These are phyloP conservation scores for Dacryopinax primogenitus DNA, from an alignment of 768 basidiomycete species.

Conservation along the genomic window DNA sequence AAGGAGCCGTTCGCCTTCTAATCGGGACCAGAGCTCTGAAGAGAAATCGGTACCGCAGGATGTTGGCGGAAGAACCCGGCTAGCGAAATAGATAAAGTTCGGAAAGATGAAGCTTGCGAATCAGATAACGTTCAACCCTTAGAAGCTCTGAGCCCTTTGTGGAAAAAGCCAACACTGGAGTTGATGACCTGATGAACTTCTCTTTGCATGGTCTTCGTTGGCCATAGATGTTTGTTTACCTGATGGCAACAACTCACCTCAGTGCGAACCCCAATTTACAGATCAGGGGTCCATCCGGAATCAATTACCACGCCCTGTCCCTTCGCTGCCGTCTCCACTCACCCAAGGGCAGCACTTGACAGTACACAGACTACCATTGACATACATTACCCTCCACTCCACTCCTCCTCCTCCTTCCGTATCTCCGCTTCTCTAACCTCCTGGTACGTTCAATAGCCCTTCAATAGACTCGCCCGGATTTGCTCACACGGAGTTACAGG, in stretches of 20 bases:
- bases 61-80: background rate
- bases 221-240: too few relatives aligned
- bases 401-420: background rate
- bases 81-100: background rate
- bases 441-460: background rate
- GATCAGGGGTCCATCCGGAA: slow-evolving; percentile 6
- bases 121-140: background rate
- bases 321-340: background rate
- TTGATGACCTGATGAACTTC: background rate
- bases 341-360: background rate
- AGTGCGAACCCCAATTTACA: background rate
- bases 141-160: background rate
- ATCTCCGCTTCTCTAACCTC: background rate
- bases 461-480: background rate
- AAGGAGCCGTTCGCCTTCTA: background rate
- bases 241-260: too few relatives aligned
- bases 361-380: background rate
- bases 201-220: background rate
- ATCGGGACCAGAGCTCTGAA: background rate
- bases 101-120: background rate
- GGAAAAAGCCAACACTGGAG: background rate
- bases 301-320: background rate
- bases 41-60: background rate
- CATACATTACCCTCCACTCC: slow-evolving; percentile 9
- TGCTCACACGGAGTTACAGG: background rate